These are phyloP conservation scores for Nothophytophthora sp. DNA, from an alignment of 352 stramenopile genomes.

Conservation along the genomic window DNA sequence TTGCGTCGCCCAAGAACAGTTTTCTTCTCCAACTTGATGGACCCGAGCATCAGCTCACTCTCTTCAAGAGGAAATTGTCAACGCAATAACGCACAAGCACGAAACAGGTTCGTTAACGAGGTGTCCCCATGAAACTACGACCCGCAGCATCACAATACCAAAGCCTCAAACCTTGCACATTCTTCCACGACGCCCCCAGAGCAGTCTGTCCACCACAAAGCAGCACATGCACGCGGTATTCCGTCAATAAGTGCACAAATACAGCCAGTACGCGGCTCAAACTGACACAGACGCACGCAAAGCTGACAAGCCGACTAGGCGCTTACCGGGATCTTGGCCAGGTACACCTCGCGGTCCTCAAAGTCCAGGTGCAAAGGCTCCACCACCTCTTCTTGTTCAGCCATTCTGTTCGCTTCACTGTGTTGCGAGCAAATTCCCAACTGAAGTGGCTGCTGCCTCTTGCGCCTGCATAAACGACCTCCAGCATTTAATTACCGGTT, in stretches of 20 bases:
- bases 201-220: slow-evolving; percentile 42
- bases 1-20: slow-evolving; percentile 71
- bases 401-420: slow-evolving; percentile 33
- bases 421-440: slow-evolving; percentile 1
- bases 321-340: slow-evolving; percentile 88
- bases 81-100: background rate
- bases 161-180: slow-evolving; percentile 85
- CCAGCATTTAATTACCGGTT: too few species aligned
- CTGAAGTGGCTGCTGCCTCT: too few species aligned
- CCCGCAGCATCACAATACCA: too few species aligned
- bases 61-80: slow-evolving; percentile 33
- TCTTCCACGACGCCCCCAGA: slow-evolving; percentile 80
- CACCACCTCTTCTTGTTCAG: slow-evolving; percentile 89
- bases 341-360: slow-evolving; percentile 86
- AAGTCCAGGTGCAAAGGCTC: slow-evolving; percentile 89
- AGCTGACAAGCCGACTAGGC: too few species aligned
- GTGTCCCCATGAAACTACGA: too few species aligned
- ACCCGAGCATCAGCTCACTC: slow-evolving; percentile 82
- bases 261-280: background rate
- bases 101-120: too few species aligned
- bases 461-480: too few species aligned
- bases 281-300: too few species aligned
- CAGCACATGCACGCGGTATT: slow-evolving; percentile 5
- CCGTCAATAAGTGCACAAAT: slow-evolving; percentile 1
- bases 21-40: slow-evolving; percentile 84